Base-by-base conservation (phyloP, 2,329 filamentous ascomycete species). In the Talaromyces rugulosus region DNA sequence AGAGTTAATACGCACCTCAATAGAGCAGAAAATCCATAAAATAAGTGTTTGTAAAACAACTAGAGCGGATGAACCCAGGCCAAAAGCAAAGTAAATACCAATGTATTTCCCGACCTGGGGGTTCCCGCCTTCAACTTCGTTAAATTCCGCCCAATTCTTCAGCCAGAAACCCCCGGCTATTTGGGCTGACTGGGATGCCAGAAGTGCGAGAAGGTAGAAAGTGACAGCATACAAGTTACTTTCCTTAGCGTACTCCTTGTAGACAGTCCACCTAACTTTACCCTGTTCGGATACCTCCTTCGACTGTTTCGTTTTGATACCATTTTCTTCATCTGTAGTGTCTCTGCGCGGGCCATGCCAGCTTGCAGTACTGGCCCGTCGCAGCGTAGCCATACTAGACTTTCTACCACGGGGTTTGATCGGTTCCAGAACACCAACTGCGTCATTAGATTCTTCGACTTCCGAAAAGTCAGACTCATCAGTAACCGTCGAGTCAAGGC, bases 21-120 rank as follows among this genome's bases (percentile, higher is more conserved):
- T 99, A 4, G 95, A 98, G 79, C 96, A 99, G 80, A 99, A 98
- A 67, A 99, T 98, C 95, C 95, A 99, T 31, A 99, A 82, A 66
- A 99, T 92, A 68, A 99, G 80, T 5, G 94, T 98, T 77, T 98
- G 95, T 33, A 96, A 72, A 50, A 98, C 92, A 3, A 96, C 94
- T 66, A 99, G 82, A 51, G 86, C 83, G 47, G 95, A 89, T 30
- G 91, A 89, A 34, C 94, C 94, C 58, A 99, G 85, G 55, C 95
- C 96, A 76, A 99, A 91, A 16, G 90, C 92, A 77, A 99, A 95
- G 79, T 99, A 99, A 66, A 99, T 87, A 62, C 94, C 92, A 71
- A 99, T 90, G 72, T 92, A 99, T 76, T 91, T 96, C 68, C 89
- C 93, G 62, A 96, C 85, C 42, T 93, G 72, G 8, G 86, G 83